Evolutionary conservation across 805 yeast genomes (phyloP).

Genomic region (Cyberlindnera euphorbiae): DNA sequence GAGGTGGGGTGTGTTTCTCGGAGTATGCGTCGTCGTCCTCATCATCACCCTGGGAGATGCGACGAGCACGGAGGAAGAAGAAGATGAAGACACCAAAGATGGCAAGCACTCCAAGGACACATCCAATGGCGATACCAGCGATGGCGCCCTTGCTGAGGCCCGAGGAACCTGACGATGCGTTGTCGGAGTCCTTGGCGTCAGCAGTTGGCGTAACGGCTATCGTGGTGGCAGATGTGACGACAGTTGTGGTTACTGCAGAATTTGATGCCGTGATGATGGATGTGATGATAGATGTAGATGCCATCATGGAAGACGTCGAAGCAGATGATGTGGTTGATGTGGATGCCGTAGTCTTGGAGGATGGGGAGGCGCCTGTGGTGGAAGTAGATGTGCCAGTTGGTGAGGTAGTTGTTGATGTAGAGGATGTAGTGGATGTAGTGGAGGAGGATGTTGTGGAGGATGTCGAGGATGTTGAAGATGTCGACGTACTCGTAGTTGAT

Average conservation of each 20-base stretch:
- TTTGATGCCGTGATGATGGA: too few species aligned
- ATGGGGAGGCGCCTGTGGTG: conserved; percentile 2
- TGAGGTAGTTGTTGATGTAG: conserved; percentile 8
- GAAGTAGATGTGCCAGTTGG: conserved; percentile 18
- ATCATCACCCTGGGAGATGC: conserved; percentile 13
- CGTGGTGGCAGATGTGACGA: too few species aligned
- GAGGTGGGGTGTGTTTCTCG: conserved; percentile 13
- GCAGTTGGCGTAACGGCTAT: too few species aligned
- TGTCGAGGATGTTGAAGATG: conserved; percentile 13
- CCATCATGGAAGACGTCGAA: too few species aligned
- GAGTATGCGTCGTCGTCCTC: conserved; percentile 12
- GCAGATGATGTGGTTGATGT: conserved; percentile 13
- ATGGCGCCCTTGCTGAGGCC: conserved; percentile 41
- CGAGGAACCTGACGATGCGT: neutral
- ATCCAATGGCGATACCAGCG: conserved; percentile 59
- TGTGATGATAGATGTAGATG: too few species aligned
- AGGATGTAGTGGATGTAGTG: conserved; percentile 2
- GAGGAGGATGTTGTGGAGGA: neutral
- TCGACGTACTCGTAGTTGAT: conserved; percentile 12
- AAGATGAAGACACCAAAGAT: conserved; percentile 25
- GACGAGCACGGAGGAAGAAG: conserved; percentile 17
- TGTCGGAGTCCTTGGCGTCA: too few species aligned
- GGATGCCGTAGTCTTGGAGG: conserved; percentile 10
- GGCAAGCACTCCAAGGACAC: conserved; percentile 40
- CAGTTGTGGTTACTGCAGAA: too few species aligned